Evolutionary conservation across 306 rosid species (phyloP).

Genomic region (Parietaria judaica): DNA sequence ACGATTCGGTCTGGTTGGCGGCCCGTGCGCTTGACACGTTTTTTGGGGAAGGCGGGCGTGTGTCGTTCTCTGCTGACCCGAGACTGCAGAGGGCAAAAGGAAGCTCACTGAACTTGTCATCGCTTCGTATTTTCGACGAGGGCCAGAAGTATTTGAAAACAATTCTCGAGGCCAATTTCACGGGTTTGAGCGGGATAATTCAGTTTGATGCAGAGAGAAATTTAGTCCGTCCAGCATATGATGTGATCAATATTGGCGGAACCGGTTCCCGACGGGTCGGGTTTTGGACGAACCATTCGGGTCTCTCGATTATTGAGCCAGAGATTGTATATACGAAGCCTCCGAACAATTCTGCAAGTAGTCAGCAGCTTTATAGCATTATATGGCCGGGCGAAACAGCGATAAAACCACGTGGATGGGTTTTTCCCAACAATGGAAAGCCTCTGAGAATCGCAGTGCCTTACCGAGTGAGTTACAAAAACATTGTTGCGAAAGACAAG

Average conservation of each 20-base stretch:
- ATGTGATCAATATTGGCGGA: slow-evolving; percentile 64
- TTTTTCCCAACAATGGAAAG: slow-evolving; percentile 80
- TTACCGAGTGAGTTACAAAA: slow-evolving; percentile 50
- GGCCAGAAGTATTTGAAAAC: slow-evolving; percentile 54
- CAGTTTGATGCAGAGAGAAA: slow-evolving; percentile 51
- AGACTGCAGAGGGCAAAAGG: slow-evolving; percentile 38
- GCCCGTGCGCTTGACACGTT: slow-evolving; percentile 67
- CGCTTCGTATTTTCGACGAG: slow-evolving; percentile 54
- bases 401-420: slow-evolving; percentile 67
- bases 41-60: slow-evolving; percentile 50
- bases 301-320: slow-evolving; percentile 50
- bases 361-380: slow-evolving; percentile 37
- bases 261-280: slow-evolving; percentile 50
- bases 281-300: slow-evolving; percentile 68
- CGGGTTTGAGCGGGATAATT: slow-evolving; percentile 61
- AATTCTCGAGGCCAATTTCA: slow-evolving; percentile 48
- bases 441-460: slow-evolving; percentile 80
- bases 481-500: slow-evolving; percentile 52
- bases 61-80: slow-evolving; percentile 69
- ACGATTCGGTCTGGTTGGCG: slow-evolving; percentile 79
- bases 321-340: slow-evolving; percentile 40
- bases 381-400: slow-evolving; percentile 80
- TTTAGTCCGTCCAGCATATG: slow-evolving; percentile 59
- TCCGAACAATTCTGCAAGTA: slow-evolving; percentile 25
- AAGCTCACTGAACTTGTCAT: slow-evolving; percentile 47